Conservation (phyloP, 1,284 basidiomycete genomes). For the Cryptococcus sp. region DNA sequence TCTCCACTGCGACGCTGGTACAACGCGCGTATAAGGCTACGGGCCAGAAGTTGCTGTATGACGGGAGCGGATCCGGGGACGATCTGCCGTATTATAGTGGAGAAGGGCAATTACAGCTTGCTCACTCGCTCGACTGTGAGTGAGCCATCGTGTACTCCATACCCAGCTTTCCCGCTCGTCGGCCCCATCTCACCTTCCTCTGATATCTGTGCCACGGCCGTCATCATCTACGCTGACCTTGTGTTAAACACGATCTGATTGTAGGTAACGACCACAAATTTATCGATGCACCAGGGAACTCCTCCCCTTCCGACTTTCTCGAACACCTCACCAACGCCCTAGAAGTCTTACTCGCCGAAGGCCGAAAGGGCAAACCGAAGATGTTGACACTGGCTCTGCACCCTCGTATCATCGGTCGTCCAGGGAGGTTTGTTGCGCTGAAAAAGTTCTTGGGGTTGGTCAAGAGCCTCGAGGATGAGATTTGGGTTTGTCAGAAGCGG, state of each 20-base stretch:
- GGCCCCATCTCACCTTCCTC: too few relatives aligned
- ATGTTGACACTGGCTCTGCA: too few relatives aligned
- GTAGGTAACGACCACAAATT: slow-evolving; percentile 7
- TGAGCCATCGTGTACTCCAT: neutral
- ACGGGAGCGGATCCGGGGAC: neutral
- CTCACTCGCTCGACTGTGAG: slow-evolving; percentile 4
- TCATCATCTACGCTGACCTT: too few relatives aligned
- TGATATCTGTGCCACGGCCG: too few relatives aligned
- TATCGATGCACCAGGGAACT: neutral
- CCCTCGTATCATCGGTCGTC: too few relatives aligned
- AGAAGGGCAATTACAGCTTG: slow-evolving; percentile 1
- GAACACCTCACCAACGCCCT: slow-evolving; percentile 5
- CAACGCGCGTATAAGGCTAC: neutral
- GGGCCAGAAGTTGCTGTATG: neutral
- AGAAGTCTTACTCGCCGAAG: too few relatives aligned
- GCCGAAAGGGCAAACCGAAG: too few relatives aligned
- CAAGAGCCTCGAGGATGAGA: neutral
- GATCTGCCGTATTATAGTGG: slow-evolving; percentile 4
- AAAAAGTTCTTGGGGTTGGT: slow-evolving; percentile 2
- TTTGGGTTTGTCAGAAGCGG: slow-evolving; percentile 5
- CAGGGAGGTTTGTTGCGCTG: neutral
- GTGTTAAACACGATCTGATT: too few relatives aligned
- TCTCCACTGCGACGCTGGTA: neutral
- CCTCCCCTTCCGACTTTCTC: slow-evolving; percentile 1
- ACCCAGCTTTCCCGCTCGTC: too few relatives aligned